Evolutionary conservation across 2,329 filamentous ascomycete species (phyloP).

Genomic region (Botrytis tulipae): DNA sequence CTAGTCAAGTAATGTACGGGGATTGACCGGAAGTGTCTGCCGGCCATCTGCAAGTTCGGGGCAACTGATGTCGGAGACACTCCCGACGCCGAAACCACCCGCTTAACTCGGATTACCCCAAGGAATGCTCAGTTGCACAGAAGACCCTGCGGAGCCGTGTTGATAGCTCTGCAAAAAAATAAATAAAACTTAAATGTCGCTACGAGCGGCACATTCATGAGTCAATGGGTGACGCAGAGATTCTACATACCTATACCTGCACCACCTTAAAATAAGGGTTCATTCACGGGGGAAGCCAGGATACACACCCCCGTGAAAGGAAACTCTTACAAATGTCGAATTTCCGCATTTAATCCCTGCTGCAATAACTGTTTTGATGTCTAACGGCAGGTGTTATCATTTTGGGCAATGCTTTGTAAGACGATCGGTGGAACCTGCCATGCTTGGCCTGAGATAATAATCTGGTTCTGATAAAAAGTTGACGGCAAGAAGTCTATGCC

Average conservation of each 20-base stretch:
- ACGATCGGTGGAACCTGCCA: background rate
- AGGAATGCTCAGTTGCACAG: background rate
- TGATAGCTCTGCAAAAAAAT: background rate
- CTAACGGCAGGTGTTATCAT: background rate
- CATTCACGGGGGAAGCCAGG: background rate
- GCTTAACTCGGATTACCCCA: background rate
- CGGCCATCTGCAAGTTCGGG: slow-evolving; percentile 11
- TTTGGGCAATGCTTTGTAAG: background rate
- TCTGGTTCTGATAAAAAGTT: slow-evolving; percentile 4
- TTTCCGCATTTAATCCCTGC: background rate
- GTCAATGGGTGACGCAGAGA: background rate
- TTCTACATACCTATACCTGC: background rate
- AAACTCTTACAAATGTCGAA: background rate
- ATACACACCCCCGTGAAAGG: background rate
- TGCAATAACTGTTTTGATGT: background rate
- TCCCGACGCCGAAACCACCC: slow-evolving; percentile 2
- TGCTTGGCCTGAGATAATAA: background rate
- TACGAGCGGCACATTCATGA: background rate
- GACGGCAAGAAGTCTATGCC: background rate
- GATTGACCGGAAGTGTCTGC: slow-evolving; percentile 3
- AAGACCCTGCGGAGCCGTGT: background rate
- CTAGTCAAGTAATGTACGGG: background rate
- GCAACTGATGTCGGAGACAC: background rate
- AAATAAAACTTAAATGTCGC: background rate
- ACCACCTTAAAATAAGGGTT: background rate